Conservation (phyloP, 2,329 filamentous ascomycete genomes). For the Amauroascus verrucosus region DNA sequence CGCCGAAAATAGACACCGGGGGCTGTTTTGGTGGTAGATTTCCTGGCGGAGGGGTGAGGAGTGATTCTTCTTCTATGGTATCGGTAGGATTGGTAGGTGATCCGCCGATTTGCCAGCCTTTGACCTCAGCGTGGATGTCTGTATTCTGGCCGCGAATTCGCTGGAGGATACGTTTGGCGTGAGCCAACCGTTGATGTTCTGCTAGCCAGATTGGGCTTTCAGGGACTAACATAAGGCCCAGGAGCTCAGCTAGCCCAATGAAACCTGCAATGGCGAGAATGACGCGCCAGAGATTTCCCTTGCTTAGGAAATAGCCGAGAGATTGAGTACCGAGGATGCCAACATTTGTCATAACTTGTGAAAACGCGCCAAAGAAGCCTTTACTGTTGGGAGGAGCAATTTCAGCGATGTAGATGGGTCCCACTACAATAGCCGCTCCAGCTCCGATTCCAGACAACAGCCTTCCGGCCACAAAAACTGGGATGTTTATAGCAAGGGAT, state of each 20-base stretch:
- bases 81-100: neutral
- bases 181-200: conserved; percentile 48
- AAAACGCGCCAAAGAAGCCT: conserved; percentile 70
- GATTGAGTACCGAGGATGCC: conserved; percentile 78
- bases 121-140: conserved; percentile 64
- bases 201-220: conserved; percentile 87
- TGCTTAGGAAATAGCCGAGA: conserved; percentile 78
- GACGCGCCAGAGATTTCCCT: conserved; percentile 68
- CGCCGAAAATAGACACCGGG: conserved; percentile 55
- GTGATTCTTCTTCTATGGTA: conserved; percentile 54
- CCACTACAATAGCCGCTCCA: conserved; percentile 81
- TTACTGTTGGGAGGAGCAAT: conserved; percentile 64
- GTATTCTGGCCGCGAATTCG: conserved; percentile 60
- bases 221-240: conserved; percentile 64
- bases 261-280: conserved; percentile 65
- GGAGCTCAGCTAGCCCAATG: conserved; percentile 56
- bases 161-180: conserved; percentile 59
- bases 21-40: conserved; percentile 56
- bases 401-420: conserved; percentile 90
- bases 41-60: conserved; percentile 51
- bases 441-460: conserved; percentile 74
- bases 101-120: conserved; percentile 43
- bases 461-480: conserved; percentile 60
- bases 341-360: conserved; percentile 86
- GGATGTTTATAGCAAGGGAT: conserved; percentile 57